Base-by-base conservation (phyloP, 1,284 basidiomycete genomes). In the Puccinia coronata region DNA sequence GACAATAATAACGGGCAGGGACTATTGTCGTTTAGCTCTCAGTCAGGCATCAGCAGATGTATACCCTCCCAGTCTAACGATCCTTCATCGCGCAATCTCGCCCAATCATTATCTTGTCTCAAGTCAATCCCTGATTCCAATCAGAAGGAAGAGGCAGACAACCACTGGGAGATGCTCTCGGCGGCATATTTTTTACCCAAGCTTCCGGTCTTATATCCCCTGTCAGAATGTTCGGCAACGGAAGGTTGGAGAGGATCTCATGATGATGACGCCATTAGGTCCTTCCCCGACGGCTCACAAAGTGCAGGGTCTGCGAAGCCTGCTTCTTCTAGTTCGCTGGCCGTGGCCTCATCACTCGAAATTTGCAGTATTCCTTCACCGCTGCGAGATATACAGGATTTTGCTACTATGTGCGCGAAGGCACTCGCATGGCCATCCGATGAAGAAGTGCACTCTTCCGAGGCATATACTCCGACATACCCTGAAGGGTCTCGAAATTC, bases 401-500 rank as follows among this genome's bases (percentile, higher is more conserved):
- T 16, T 47, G 43, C 43, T 47, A 47, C 9, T 8, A 8, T 47
- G 16, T 47, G 43, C 43, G 43, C 8, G 16, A 47, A 47, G 43
- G 9, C 43, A 47, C 43, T 16, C 43, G 43, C 16, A 16, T 47
- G 8, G 16, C 36, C 36, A 31, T 31, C 9, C 18, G 14, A 36
- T 39, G 61, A 39, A 63, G 14, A 36, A 39, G 6, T 20, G 16
- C 61, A 20, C 8, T 63, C 20, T 41, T 20, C 61, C 20, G 18
- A 63, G 61, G 11, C 61, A 41, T 41, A 39, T 63, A 63, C 34
- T 5, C 61, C 18, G 36, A 8, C 61, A 39, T 41, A 41, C 61
- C 61, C 61, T 63, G 34, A 34, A 63, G 61, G 61, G 61, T 63
- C 41, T n/a, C n/a, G n/a, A 63, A 63, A 34, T 63, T 63, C 18